Base-by-base conservation (phyloP, 2,329 filamentous ascomycete genomes). In the Ceratocystis papillata region DNA sequence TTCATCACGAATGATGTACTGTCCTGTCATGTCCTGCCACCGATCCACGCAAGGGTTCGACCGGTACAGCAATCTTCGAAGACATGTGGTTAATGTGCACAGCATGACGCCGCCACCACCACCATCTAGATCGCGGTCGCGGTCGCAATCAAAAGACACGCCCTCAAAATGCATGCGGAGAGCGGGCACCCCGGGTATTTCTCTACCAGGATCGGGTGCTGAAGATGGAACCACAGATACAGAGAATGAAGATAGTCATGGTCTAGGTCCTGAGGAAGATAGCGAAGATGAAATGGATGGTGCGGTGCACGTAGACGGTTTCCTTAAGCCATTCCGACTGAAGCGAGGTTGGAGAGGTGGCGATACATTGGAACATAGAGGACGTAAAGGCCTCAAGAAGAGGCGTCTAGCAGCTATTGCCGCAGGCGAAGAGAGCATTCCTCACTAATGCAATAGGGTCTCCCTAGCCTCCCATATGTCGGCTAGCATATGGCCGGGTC, bases 241-340 rank as follows among this genome's bases (percentile, higher is more conserved):
- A 33, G 68, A 69, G 28, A 53, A 68, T n/a, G 66, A 62, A 48
- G 67, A 37, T 41, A 41, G 17, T 33, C 30, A 48, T 17, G 66
- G 33, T 22, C 37, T 55, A 25, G 72, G 72, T 12, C 70, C 76
- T 45, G 73, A 76, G 22, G 69, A 72, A 41, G 75, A 76, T 22
- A 76, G 79, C 67, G 80, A 77, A 70, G 81, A 80, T 66, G 82
- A 85, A 70, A 80, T 84, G 70, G 70, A 79, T 7, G 87, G 85
- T 0, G 86, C 79, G 0, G 83, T 89, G 22, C 87, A 89, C 70
- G 80, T 84, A 1, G 87, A 90, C 73, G 84, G 87, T 0, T 90
- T 87, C 71, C 70, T 90, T 70, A 77, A 78, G 71, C 80, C 81
- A 3, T 79, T 89, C 64, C 75, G 77, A 67, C 73, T 77, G 0